Evolutionary conservation across 768 basidiomycete species (phyloP), one percentile per base, ranked within the genome.

Genomic region (Boletus sensibilis): DNA sequence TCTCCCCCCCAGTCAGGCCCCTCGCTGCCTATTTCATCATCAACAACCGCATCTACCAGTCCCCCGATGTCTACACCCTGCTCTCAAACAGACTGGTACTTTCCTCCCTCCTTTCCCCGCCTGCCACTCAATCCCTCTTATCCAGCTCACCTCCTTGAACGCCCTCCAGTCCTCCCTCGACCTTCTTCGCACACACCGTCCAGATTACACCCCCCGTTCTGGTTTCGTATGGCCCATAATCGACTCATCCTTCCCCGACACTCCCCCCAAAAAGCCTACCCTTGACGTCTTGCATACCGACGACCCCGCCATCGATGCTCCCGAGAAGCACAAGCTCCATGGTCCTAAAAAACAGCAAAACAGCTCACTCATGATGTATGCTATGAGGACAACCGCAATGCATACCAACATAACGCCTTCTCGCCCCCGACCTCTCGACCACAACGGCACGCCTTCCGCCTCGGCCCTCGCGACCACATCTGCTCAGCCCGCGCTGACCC

Each of bases 11-110:
- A 94, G 93, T 88, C 45, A 80, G 79, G 56, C 87, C 92, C 4
- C 73, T 94, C 57, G 88, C 87, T 18, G 87, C 86, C 10, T 95
- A 93, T 71, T 95, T 93, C 67, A 84, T 95, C 66, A 82, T 92
- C 75, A 87, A 94, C 73, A 90, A 89, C 67, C 85, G 90, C 59
- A 92, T 94, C 59, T 94, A 94, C 68, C 90, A 91, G 68, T 84
- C 90, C 0, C 93, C 93, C 11, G 88, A 92, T 61, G 75, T 94
- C 34, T 93, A 94, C 67, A 85, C 86, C 11, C 79, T 95, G 2
- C 75, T 95, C 40, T 92, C 92, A 48, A 92, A 91, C 64, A 85
- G 93, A 61, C 74, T 95, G 64, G 92, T 92, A 68, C 65, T 79
- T 64, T 7, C 5, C 21, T 25, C 40, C n/a, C 55, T 34, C 31